A percentile compares a stretch with the other conserved stretches of the same genome.
Conservation (phyloP, 164 flowering plant genomes). For the Umbellularia californica region DNA sequence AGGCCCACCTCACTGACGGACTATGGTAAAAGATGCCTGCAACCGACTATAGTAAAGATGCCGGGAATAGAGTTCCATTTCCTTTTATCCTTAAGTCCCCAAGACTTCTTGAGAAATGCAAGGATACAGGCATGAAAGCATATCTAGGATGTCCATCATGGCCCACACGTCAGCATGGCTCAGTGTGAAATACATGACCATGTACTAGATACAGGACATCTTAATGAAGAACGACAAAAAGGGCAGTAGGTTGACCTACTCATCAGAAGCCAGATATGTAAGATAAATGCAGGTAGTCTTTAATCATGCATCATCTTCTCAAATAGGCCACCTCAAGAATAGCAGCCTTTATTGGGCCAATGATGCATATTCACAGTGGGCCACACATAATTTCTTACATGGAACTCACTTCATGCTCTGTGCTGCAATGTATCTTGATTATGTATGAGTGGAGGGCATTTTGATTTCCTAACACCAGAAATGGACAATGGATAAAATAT, state of each 20-base stretch:
- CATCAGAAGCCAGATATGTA: neutral
- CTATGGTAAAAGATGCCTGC: too few relatives aligned
- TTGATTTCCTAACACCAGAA: neutral
- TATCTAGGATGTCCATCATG: neutral
- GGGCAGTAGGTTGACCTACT: neutral
- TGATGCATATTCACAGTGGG: neutral
- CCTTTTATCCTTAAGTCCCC: neutral
- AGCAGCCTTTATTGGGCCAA: neutral
- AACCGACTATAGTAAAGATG: too few relatives aligned
- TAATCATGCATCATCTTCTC: neutral
- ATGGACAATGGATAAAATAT: neutral
- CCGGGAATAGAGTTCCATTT: neutral
- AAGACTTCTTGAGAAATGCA: neutral
- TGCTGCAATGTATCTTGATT: neutral
- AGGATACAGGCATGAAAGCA: neutral
- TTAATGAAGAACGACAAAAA: too few relatives aligned
- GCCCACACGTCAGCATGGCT: neutral
- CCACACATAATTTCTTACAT: neutral
- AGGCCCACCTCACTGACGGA: too few relatives aligned
- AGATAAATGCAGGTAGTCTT: neutral
- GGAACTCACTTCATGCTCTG: neutral
- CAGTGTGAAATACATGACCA: neutral
- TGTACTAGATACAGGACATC: neutral
- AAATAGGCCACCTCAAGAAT: neutral
- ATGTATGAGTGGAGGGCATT: neutral